These are phyloP conservation scores for Halophytophthora polymorphica DNA, from an alignment of 352 stramenopile genomes.

Conservation along the genomic window DNA sequence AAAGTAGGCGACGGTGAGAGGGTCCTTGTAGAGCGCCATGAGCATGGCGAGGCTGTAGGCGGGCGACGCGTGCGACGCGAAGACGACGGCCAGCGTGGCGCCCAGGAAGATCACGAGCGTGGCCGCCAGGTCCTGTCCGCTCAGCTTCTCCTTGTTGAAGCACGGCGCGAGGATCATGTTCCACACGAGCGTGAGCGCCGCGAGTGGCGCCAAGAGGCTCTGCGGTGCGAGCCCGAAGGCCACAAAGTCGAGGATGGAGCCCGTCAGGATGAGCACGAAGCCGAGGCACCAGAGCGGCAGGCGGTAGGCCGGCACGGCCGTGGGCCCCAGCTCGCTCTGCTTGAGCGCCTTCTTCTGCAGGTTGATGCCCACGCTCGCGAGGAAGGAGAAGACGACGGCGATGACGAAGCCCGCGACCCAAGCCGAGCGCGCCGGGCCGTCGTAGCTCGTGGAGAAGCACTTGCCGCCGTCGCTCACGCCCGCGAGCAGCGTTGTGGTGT, in stretches of 20 bases:
- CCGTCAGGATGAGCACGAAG: conserved; percentile 74
- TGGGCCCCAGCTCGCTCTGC: conserved; percentile 55
- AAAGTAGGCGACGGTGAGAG: conserved; percentile 65
- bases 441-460: conserved; percentile 67
- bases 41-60: conserved; percentile 82
- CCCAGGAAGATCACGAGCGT: conserved; percentile 84
- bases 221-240: conserved; percentile 88
- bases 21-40: conserved; percentile 71
- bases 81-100: conserved; percentile 80
- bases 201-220: conserved; percentile 82
- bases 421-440: conserved; percentile 52
- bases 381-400: conserved; percentile 79
- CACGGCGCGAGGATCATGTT: conserved; percentile 89
- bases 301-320: conserved; percentile 57
- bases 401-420: conserved; percentile 83
- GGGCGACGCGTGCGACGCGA: conserved; percentile 79
- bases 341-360: conserved; percentile 85
- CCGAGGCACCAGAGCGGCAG: conserved; percentile 84
- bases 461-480: conserved; percentile 54
- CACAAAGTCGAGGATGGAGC: conserved; percentile 90
- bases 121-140: conserved; percentile 69
- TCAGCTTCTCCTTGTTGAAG: conserved; percentile 88
- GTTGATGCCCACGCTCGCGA: conserved; percentile 82
- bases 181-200: conserved; percentile 89
- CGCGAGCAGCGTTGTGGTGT: conserved; percentile 5